These are phyloP conservation scores for Phoenix dactylifera DNA, from an alignment of 176 grass and related monocot genomes.

Conservation along the genomic window DNA sequence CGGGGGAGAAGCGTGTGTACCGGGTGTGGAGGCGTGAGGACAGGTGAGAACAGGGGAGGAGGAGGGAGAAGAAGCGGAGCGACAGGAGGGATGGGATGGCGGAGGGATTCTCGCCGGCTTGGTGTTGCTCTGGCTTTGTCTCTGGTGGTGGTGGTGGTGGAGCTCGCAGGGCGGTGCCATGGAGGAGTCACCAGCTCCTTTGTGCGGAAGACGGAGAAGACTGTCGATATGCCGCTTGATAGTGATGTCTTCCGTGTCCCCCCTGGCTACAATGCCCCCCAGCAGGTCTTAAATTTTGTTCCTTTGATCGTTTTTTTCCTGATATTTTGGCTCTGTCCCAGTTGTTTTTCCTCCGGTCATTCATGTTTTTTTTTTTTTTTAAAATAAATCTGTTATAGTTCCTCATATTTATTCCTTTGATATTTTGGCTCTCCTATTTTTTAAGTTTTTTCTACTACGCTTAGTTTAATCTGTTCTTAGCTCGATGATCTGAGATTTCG, in stretches of 20 bases:
- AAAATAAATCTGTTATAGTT: too few species aligned
- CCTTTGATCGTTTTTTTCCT: too few species aligned
- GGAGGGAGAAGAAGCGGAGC: neutral
- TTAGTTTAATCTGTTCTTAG: too few species aligned
- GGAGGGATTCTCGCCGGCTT: neutral
- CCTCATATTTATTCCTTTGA: too few species aligned
- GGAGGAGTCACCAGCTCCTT: constrained; percentile 35
- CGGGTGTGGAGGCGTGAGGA: too few species aligned
- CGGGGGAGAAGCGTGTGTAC: too few species aligned
- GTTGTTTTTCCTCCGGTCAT: neutral
- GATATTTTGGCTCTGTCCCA: too few species aligned
- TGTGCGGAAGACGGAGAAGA: constrained; percentile 20
- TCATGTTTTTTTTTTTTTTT: neutral
- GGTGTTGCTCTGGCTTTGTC: neutral
- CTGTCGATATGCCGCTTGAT: constrained; percentile 28
- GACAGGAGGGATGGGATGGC: neutral
- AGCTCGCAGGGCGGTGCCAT: constrained; percentile 7
- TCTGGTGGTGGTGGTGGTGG: constrained; percentile 9
- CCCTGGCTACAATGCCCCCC: constrained; percentile 31
- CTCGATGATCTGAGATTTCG: too few species aligned
- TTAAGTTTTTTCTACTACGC: too few species aligned
- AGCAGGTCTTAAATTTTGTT: constrained; percentile 17
- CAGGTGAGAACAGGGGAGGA: neutral
- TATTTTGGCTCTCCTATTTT: too few species aligned
- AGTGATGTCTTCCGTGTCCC: constrained; percentile 32